Conservation (phyloP, 352 stramenopile genomes). For the Phytophthora aleatoria region DNA sequence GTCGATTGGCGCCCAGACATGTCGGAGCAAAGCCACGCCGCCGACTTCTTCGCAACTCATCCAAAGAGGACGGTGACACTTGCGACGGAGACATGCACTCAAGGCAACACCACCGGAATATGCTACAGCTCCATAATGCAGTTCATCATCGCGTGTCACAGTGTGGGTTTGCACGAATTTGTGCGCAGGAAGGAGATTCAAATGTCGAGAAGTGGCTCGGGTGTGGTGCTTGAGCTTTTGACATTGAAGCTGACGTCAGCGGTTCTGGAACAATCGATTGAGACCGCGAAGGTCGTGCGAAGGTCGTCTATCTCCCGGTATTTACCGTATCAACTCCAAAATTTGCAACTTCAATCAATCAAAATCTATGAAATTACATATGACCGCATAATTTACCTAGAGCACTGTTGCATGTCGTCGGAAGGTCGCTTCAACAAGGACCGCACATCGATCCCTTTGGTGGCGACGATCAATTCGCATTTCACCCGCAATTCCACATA, state of each 20-base stretch:
- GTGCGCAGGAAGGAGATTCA: background rate
- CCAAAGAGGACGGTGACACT: too few species aligned
- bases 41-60: too few species aligned
- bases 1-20: too few species aligned
- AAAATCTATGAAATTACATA: slow-evolving; percentile 5
- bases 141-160: too few species aligned
- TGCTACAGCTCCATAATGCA: too few species aligned
- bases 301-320: background rate
- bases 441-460: slow-evolving; percentile 13
- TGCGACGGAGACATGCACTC: too few species aligned
- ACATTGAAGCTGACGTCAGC: slow-evolving; percentile 19
- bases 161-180: too few species aligned
- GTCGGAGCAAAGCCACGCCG: too few species aligned
- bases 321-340: background rate
- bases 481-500: slow-evolving; percentile 30
- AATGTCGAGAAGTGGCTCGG: too few species aligned
- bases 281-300: slow-evolving; percentile 1
- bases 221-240: background rate
- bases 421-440: slow-evolving; percentile 24
- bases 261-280: slow-evolving; percentile 43
- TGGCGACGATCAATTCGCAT: slow-evolving; percentile 32
- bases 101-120: too few species aligned
- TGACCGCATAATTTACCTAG: slow-evolving; percentile 3
- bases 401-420: slow-evolving; percentile 1
- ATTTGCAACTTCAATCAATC: background rate